Evolutionary conservation across 257 asterid species (phyloP), one percentile per base, ranked within the genome.

Genomic region (Salvia hispanica): DNA sequence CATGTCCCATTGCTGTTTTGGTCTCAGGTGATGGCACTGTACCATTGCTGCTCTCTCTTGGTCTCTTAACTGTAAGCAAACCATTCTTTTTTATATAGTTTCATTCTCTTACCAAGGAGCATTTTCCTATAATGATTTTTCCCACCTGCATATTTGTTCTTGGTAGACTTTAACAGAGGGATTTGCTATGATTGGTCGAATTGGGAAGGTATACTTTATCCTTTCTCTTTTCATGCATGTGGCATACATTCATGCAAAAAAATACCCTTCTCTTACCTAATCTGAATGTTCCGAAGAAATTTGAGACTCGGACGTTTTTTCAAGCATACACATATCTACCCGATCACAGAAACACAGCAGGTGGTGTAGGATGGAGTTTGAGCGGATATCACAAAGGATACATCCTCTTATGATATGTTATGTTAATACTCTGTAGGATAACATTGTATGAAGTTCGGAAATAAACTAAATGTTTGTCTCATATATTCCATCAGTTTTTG

Each of bases 131-230:
- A 56, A 21, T 39, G 64, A 54, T 21, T 68, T 66, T 72, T 18
- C 64, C 68, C 25, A 9, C 77, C 58, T 53, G 60, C 66, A 4
- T 69, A 70, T 62, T 58, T 15, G 37, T 53, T 67, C 64, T 53
- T 65, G 60, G n/a, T 72, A 90, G 97, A 88, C 91, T 66, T 72
- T 92, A 59, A 82, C 96, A 21, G 95, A 76, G 72, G 97, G 98
- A 53, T 81, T 92, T 70, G 98, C 97, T 43, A 80, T 90, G 96
- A 90, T 92, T 73, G 99, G 91, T 67, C 96, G 97, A 65, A 67
- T 84, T 81, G 99, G 96, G 25, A 93, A 76, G 98, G 97, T 92
- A 77, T 51, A 13, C 14, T 21, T 72, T 50, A n/a, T 28, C 57
- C 18, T 11, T 16, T 44, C 39, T 70, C 39, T 39, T 34, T 47